phyloP scores from a whole-genome alignment of 2,329 filamentous ascomycete genomes.

The Xylaria sp. region DNA sequence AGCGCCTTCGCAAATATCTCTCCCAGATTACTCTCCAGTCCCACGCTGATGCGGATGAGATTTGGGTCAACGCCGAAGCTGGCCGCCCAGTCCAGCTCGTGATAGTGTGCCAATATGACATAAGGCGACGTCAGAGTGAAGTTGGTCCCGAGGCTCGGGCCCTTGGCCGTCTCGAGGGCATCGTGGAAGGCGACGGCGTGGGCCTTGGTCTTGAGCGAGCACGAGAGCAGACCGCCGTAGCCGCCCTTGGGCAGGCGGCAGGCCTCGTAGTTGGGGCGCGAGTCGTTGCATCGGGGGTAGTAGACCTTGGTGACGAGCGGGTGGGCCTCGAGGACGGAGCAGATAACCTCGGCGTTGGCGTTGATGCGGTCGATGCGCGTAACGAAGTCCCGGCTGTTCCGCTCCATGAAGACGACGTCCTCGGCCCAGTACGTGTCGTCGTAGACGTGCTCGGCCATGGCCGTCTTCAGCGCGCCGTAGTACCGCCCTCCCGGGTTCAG shows the following conservation, averaged over 20 bases:
- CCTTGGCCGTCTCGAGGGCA: conserved; percentile 86
- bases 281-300: conserved; percentile 84
- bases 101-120: conserved; percentile 89
- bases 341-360: conserved; percentile 84
- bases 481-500: conserved; percentile 74
- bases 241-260: conserved; percentile 79
- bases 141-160: conserved; percentile 94
- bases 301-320: conserved; percentile 78
- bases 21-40: conserved; percentile 80
- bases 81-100: conserved; percentile 90
- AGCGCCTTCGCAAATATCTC: conserved; percentile 76
- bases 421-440: conserved; percentile 95
- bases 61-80: conserved; percentile 83
- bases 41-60: conserved; percentile 87
- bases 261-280: conserved; percentile 79
- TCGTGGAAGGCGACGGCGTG: conserved; percentile 88
- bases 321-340: conserved; percentile 72
- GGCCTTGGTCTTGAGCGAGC: conserved; percentile 76
- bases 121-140: conserved; percentile 95
- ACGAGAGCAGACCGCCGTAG: conserved; percentile 89
- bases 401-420: conserved; percentile 93
- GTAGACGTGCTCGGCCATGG: conserved; percentile 70
- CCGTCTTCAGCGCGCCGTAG: conserved; percentile 75
- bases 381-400: conserved; percentile 93
- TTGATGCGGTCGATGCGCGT: conserved; percentile 87